A percentile compares a stretch with the other conserved stretches of the same genome.
Evolutionary conservation across 2,329 filamentous ascomycete genomes (phyloP).

Genomic region (Penicillium sp.): DNA sequence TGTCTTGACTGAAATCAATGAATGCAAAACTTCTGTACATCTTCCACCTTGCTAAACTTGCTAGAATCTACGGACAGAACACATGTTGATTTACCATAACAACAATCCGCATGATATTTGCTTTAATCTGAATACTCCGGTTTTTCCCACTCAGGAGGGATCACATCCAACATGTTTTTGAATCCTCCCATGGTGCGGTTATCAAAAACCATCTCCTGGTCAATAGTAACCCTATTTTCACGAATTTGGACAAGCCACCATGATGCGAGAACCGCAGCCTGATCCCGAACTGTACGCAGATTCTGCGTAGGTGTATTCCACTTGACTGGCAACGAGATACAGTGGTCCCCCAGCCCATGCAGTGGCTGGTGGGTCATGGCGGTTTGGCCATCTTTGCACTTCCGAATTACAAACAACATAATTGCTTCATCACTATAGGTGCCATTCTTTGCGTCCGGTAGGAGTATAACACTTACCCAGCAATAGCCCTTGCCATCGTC

Average conservation of each 20-base stretch:
- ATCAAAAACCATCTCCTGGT: background rate
- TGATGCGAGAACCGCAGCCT: background rate
- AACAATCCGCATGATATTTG: background rate
- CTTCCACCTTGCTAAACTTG: background rate
- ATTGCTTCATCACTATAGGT: background rate
- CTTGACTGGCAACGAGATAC: conserved; percentile 1
- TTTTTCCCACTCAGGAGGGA: background rate
- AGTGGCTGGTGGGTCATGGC: background rate
- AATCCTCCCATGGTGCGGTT: background rate
- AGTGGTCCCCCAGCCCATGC: background rate
- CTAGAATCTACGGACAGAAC: rapidly evolving
- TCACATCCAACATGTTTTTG: background rate
- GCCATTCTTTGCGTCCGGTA: background rate
- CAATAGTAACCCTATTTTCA: background rate
- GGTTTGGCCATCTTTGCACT: background rate
- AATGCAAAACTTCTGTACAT: background rate
- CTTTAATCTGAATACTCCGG: background rate
- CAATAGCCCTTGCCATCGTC: background rate
- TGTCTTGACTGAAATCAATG: background rate
- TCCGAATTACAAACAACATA: background rate
- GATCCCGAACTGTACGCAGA: background rate
- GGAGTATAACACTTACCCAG: background rate
- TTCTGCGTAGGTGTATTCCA: background rate
- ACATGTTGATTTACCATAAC: no score
- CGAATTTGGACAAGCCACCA: background rate